Evolutionary conservation across 148 eudicot genomes (phyloP).

Genomic region (Vaccinium myrtillus): DNA sequence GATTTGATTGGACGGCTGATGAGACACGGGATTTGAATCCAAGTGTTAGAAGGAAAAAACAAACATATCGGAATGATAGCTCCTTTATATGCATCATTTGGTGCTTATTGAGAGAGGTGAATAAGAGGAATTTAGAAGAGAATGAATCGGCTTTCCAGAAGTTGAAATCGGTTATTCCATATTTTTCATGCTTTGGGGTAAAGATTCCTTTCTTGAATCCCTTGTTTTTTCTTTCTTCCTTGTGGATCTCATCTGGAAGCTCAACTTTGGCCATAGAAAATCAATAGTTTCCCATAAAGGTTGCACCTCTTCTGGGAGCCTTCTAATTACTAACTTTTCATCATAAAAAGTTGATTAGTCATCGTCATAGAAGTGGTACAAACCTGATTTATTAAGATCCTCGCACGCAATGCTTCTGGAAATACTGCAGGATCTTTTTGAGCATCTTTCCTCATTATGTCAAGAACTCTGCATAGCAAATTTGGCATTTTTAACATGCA

Average conservation of each 20-base stretch:
- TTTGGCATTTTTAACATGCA: slow-evolving; percentile 8
- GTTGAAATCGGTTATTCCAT: background rate
- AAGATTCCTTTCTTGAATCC: background rate
- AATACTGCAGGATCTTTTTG: slow-evolving; percentile 64
- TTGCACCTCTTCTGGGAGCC: background rate
- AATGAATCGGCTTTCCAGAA: background rate
- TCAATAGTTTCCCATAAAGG: background rate
- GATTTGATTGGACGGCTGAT: background rate
- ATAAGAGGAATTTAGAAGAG: background rate
- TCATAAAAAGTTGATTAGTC: background rate
- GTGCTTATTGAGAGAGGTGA: background rate
- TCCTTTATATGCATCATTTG: background rate
- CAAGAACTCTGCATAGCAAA: slow-evolving; percentile 68
- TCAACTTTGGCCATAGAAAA: background rate
- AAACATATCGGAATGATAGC: background rate
- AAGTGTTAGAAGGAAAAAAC: background rate
- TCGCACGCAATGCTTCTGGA: slow-evolving; percentile 70
- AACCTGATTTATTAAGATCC: slow-evolving; percentile 72
- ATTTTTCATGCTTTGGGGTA: background rate
- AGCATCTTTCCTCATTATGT: slow-evolving; percentile 73
- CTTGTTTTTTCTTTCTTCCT: background rate
- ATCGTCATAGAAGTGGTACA: background rate
- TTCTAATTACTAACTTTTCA: background rate
- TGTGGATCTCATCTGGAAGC: background rate
- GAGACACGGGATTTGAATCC: background rate